Conservation (phyloP, 768 basidiomycete genomes). For the Ramaria sp. region DNA sequence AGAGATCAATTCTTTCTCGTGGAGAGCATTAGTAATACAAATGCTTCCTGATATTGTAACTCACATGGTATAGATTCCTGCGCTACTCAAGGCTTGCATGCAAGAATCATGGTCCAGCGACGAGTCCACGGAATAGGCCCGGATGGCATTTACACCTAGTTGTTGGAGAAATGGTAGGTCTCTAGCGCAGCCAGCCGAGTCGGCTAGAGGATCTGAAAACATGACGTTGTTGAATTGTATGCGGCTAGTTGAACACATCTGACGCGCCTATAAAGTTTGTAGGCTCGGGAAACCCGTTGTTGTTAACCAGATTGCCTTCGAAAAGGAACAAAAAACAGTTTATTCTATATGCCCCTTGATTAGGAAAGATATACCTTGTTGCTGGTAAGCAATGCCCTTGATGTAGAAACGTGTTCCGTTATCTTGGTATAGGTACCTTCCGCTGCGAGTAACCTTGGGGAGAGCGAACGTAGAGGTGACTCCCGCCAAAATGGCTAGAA, state of each 20-base stretch:
- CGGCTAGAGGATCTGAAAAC: conserved; percentile 55
- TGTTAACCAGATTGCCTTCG: conserved; percentile 29
- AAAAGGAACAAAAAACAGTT: not conserved
- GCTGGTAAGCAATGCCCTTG: conserved; percentile 79
- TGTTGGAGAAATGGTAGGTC: conserved; percentile 71
- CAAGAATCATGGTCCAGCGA: conserved; percentile 78
- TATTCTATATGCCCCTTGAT: not conserved
- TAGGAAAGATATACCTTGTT: conserved; percentile 46
- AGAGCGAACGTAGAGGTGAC: conserved; percentile 33
- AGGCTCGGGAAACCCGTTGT: conserved; percentile 61
- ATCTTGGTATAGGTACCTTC: conserved; percentile 72
- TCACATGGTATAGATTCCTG: conserved; percentile 85
- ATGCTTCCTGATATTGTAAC: conserved; percentile 17
- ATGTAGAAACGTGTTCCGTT: conserved; percentile 78
- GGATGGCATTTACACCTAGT: conserved; percentile 71
- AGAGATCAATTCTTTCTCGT: conserved; percentile 63
- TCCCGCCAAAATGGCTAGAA: not conserved
- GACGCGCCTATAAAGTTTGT: conserved; percentile 43
- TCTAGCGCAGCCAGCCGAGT: conserved; percentile 55
- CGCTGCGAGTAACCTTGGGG: conserved; percentile 54
- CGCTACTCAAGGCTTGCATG: conserved; percentile 65
- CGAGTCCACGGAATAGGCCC: conserved; percentile 77
- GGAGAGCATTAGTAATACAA: not conserved
- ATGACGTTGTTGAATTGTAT: not conserved
- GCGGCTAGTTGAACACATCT: not conserved